phyloP scores from a whole-genome alignment of 1,284 basidiomycete species.

The Apiotrichum siamense region DNA sequence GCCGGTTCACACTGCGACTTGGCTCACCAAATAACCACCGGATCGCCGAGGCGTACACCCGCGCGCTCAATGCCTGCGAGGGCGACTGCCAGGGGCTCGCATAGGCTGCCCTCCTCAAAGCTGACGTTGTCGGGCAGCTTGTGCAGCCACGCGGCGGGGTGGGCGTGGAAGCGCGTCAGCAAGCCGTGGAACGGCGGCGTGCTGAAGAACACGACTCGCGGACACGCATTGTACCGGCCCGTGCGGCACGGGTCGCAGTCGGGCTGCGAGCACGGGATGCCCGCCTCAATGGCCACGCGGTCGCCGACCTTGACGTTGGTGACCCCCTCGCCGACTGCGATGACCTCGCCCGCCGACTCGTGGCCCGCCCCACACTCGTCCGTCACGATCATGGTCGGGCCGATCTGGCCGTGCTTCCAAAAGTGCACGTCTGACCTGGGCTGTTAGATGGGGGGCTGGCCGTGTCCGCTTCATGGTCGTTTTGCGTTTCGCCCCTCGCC shows the following conservation, averaged over 20 bases:
- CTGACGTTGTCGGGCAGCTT: conserved; percentile 50
- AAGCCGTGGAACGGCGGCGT: conserved; percentile 52
- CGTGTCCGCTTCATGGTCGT: too few relatives aligned
- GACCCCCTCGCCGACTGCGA: conserved; percentile 49
- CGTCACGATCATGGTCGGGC: conserved; percentile 44
- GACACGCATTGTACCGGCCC: conserved; percentile 53
- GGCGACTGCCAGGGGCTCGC: conserved; percentile 53
- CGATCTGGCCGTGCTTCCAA: conserved; percentile 52
- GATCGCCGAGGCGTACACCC: conserved; percentile 50
- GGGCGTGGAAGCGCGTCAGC: conserved; percentile 51
- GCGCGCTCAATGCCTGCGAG: conserved; percentile 53
- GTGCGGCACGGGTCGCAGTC: conserved; percentile 51
- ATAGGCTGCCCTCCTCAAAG: conserved; percentile 53
- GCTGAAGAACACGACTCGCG: conserved; percentile 50
- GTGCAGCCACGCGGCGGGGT: conserved; percentile 55
- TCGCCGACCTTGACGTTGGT: conserved; percentile 45
- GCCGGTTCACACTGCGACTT: not conserved
- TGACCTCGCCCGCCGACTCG: conserved; percentile 49
- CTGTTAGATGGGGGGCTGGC: too few relatives aligned
- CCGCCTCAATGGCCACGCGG: conserved; percentile 52
- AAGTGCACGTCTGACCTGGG: conserved; percentile 51
- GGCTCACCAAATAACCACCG: conserved; percentile 48
- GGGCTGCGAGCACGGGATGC: conserved; percentile 51
- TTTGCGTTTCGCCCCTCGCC: too few relatives aligned
- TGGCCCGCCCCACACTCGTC: conserved; percentile 48